Evolutionary conservation across 345 rosid genomes (phyloP).

Genomic region (Gossypium sturtianum): DNA sequence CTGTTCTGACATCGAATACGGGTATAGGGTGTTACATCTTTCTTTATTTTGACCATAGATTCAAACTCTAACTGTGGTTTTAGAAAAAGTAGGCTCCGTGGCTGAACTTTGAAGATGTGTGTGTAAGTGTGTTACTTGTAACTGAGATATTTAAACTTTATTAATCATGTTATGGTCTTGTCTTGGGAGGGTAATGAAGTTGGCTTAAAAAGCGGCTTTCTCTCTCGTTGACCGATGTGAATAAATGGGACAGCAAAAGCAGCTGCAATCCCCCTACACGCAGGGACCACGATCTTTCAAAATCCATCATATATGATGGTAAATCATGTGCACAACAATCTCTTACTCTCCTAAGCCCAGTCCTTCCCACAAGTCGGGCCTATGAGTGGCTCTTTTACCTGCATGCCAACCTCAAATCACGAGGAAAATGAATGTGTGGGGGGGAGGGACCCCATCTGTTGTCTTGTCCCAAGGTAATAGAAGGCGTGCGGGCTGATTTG

Average conservation of each 20-base stretch:
- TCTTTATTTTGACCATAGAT: not conserved
- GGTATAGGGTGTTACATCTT: too few relatives aligned
- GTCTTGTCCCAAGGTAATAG: not conserved
- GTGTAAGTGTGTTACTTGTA: not conserved
- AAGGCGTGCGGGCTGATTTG: not conserved
- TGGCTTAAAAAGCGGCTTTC: constrained; percentile 44
- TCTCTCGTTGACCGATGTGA: constrained; percentile 31
- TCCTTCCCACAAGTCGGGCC: constrained; percentile 13
- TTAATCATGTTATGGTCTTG: not conserved
- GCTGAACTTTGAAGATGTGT: too few relatives aligned
- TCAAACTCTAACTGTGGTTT: not conserved
- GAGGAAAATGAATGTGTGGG: constrained; percentile 8
- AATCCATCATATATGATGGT: constrained; percentile 32
- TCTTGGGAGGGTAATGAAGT: not conserved
- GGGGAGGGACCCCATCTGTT: not conserved
- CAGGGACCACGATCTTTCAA: constrained; percentile 26
- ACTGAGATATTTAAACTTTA: not conserved
- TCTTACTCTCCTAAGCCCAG: not conserved
- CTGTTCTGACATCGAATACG: too few relatives aligned
- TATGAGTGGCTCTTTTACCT: constrained; percentile 16
- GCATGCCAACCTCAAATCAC: constrained; percentile 27
- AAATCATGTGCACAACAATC: constrained; percentile 16
- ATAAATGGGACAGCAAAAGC: not conserved
- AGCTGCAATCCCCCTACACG: constrained; percentile 8
- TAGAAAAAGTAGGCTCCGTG: too few relatives aligned